These are phyloP conservation scores for Microcyclosporella mali DNA, from an alignment of 2,329 filamentous ascomycete species.

Conservation along the genomic window DNA sequence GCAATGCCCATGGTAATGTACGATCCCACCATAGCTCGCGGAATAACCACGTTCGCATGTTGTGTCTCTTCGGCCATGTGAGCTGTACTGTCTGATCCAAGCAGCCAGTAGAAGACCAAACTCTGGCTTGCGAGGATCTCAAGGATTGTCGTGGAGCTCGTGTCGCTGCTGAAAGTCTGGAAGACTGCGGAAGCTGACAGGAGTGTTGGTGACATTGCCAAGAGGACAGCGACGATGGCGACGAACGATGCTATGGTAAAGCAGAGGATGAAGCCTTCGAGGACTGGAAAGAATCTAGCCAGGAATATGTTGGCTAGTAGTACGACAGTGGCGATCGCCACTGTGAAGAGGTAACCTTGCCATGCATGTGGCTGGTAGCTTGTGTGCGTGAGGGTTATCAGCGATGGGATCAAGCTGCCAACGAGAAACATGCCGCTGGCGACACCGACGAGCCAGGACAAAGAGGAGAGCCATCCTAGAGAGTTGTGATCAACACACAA, in stretches of 20 bases:
- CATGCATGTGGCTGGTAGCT: constrained; percentile 8
- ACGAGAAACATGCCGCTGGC: constrained; percentile 12
- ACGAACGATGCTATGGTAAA: constrained; percentile 28
- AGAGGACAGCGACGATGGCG: constrained; percentile 26
- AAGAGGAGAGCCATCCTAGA: constrained; percentile 15
- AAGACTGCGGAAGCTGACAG: constrained; percentile 24
- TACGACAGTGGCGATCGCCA: constrained; percentile 11
- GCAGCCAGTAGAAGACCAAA: constrained; percentile 12
- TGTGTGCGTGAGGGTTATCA: constrained; percentile 10
- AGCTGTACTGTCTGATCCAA: constrained; percentile 22
- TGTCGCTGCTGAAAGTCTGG: constrained; percentile 20
- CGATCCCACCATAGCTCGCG: constrained; percentile 23
- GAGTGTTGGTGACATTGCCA: constrained; percentile 25
- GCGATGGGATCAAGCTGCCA: constrained; percentile 11
- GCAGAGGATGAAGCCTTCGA: constrained; percentile 35
- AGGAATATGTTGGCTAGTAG: constrained; percentile 17
- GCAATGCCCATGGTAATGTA: constrained; percentile 16
- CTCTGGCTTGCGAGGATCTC: too few relatives aligned
- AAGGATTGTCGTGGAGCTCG: constrained; percentile 1
- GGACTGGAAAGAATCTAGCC: constrained; percentile 30
- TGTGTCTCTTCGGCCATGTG: constrained; percentile 28
- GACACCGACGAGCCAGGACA: constrained; percentile 14
- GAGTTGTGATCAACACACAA: constrained; percentile 14
- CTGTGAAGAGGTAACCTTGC: constrained; percentile 13
- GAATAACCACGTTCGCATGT: constrained; percentile 24